Evolutionary conservation across 2,329 filamentous ascomycete species (phyloP).

Genomic region (Monilinia laxa): DNA sequence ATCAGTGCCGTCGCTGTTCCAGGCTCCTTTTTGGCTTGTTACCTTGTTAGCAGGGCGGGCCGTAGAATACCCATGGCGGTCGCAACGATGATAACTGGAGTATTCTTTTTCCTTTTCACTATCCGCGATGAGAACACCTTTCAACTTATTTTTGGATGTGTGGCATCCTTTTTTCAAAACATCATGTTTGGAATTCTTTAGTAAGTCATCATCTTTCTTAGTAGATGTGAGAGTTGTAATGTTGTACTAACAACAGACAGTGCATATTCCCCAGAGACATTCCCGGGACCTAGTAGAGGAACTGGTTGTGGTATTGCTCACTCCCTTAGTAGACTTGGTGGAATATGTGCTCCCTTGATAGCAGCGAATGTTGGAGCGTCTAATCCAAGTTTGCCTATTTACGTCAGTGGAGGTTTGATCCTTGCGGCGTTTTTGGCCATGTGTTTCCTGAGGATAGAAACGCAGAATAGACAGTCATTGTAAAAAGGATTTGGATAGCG

Average conservation of each 20-base stretch:
- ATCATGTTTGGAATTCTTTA: slow-evolving; percentile 78
- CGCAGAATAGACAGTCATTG: slow-evolving; percentile 57
- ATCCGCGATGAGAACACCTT: slow-evolving; percentile 55
- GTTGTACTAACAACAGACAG: slow-evolving; percentile 14
- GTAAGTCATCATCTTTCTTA: slow-evolving; percentile 4
- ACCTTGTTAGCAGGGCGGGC: slow-evolving; percentile 69
- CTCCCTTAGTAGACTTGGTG: slow-evolving; percentile 67
- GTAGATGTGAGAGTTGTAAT: background rate
- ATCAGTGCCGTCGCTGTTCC: slow-evolving; percentile 75
- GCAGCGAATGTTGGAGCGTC: slow-evolving; percentile 50
- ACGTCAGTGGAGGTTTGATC: slow-evolving; percentile 56
- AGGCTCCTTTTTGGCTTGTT: slow-evolving; percentile 72
- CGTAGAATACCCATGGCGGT: slow-evolving; percentile 70
- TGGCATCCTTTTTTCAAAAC: slow-evolving; percentile 71
- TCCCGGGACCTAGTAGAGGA: slow-evolving; percentile 69
- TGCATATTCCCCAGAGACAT: slow-evolving; percentile 75
- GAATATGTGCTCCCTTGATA: slow-evolving; percentile 67
- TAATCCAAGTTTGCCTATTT: slow-evolving; percentile 57
- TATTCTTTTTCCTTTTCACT: slow-evolving; percentile 68
- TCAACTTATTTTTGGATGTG: slow-evolving; percentile 65
- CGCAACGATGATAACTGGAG: slow-evolving; percentile 64
- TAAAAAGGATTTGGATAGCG: slow-evolving; percentile 37
- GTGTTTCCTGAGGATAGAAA: slow-evolving; percentile 62
- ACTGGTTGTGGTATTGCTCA: slow-evolving; percentile 71
- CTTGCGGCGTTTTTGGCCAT: slow-evolving; percentile 59